Conservation (phyloP, 495 filamentous ascomycete species). For the Penicillium cataractarum region DNA sequence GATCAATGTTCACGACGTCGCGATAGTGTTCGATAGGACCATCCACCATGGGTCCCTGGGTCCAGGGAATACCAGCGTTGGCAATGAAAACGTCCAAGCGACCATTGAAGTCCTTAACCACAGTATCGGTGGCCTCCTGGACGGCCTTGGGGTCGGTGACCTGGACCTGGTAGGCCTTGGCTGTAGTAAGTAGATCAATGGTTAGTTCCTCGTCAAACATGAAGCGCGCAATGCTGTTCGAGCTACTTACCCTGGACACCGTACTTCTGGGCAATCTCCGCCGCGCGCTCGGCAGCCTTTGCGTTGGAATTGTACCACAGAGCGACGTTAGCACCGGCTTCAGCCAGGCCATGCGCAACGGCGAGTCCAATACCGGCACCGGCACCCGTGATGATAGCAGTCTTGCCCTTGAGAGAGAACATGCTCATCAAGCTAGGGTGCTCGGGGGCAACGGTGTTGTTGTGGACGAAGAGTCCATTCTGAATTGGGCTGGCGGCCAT, state of each 20-base stretch:
- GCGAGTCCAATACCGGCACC: conserved; percentile 80
- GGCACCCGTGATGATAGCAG: conserved; percentile 82
- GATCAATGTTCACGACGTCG: conserved; percentile 70
- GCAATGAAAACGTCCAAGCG: conserved; percentile 81
- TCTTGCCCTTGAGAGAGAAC: conserved; percentile 82
- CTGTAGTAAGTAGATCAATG: conserved; percentile 39
- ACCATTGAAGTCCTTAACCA: conserved; percentile 70
- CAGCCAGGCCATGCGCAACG: conserved; percentile 76
- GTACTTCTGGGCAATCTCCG: conserved; percentile 71
- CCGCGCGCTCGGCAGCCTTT: conserved; percentile 69
- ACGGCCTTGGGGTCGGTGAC: conserved; percentile 63
- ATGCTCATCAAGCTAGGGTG: conserved; percentile 70
- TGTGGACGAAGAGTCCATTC: conserved; percentile 60
- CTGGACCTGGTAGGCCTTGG: conserved; percentile 76
- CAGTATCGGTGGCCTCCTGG: conserved; percentile 56
- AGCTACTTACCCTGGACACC: conserved; percentile 72
- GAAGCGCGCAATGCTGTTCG: too few species aligned
- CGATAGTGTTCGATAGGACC: conserved; percentile 66
- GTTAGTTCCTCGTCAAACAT: background rate
- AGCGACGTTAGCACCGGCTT: conserved; percentile 85
- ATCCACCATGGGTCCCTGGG: conserved; percentile 67
- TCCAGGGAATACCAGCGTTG: conserved; percentile 79
- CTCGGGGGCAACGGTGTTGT: conserved; percentile 62
- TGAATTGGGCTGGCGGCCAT: conserved; percentile 44
- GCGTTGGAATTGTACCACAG: conserved; percentile 85